These are phyloP conservation scores for Mortierella sp. DNA, from an alignment of 371 early-diverging fungal genomes.

Conservation along the genomic window DNA sequence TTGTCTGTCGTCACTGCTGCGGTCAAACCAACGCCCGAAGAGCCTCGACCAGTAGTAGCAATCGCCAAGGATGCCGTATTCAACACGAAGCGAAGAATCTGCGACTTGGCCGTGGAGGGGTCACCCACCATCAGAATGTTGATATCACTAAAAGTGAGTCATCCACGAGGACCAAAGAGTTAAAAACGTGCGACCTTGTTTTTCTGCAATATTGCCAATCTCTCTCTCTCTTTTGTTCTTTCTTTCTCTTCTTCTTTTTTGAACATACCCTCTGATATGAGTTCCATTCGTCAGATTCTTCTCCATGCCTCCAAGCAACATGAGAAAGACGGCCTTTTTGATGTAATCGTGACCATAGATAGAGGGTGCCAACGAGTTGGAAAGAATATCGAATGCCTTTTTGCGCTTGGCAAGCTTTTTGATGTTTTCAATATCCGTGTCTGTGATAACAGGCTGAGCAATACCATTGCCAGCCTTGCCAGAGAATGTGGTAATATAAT, in stretches of 20 bases:
- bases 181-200: not conserved
- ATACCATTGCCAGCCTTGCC: slow-evolving; percentile 78
- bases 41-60: slow-evolving; percentile 97
- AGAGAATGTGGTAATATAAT: slow-evolving; percentile 86
- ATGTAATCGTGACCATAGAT: slow-evolving; percentile 98
- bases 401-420: slow-evolving; percentile 75
- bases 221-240: not conserved
- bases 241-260: not conserved
- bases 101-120: slow-evolving; percentile 98
- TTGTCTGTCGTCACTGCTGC: slow-evolving; percentile 88
- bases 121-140: slow-evolving; percentile 98
- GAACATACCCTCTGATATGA: slow-evolving; percentile 89
- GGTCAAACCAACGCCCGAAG: slow-evolving; percentile 98
- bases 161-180: not conserved
- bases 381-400: slow-evolving; percentile 85
- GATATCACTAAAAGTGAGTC: slow-evolving; percentile 77
- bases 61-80: slow-evolving; percentile 93
- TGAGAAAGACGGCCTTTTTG: slow-evolving; percentile 95
- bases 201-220: not conserved
- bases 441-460: slow-evolving; percentile 72
- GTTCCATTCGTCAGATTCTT: slow-evolving; percentile 95
- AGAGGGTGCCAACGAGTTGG: slow-evolving; percentile 94
- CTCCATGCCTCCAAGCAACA: slow-evolving; percentile 96
- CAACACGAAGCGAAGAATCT: slow-evolving; percentile 90
- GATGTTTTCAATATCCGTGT: slow-evolving; percentile 88